Percentiles rank a stretch among this genome's conserved stretches.
These are phyloP conservation scores for Kodamaea leandrae DNA, from an alignment of 805 yeast species.

Conservation along the genomic window DNA sequence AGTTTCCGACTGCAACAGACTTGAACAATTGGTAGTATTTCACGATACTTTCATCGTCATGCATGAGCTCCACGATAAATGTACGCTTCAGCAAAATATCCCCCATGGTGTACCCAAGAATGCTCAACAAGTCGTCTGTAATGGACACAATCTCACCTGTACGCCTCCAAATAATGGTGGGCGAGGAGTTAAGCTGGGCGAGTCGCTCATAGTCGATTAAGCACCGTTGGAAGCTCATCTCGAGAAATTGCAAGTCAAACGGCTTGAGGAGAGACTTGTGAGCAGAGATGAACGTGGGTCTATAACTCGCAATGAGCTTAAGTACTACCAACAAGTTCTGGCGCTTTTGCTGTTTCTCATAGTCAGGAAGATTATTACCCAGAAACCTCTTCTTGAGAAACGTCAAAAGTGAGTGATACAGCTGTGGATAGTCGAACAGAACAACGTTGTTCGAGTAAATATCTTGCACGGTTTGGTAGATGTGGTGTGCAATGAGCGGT, in stretches of 20 bases:
- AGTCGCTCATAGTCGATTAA: slow-evolving; percentile 45
- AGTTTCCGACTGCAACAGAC: slow-evolving; percentile 66
- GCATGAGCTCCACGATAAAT: slow-evolving; percentile 76
- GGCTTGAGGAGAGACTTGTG: slow-evolving; percentile 67
- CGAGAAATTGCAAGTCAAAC: slow-evolving; percentile 58
- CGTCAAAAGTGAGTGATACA: slow-evolving; percentile 57
- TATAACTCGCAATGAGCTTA: slow-evolving; percentile 59
- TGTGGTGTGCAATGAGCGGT: slow-evolving; percentile 55
- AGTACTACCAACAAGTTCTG: slow-evolving; percentile 42
- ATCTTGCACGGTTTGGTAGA: slow-evolving; percentile 51
- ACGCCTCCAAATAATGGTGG: slow-evolving; percentile 81
- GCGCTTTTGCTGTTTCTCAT: slow-evolving; percentile 30
- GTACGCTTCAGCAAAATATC: slow-evolving; percentile 57
- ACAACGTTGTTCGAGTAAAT: slow-evolving; percentile 45
- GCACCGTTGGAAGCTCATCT: slow-evolving; percentile 45
- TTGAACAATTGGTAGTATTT: slow-evolving; percentile 72
- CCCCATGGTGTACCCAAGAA: slow-evolving; percentile 61
- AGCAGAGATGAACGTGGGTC: slow-evolving; percentile 77
- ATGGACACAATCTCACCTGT: slow-evolving; percentile 83
- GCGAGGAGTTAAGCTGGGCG: slow-evolving; percentile 59
- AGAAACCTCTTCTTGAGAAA: slow-evolving; percentile 54
- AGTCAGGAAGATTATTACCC: slow-evolving; percentile 43
- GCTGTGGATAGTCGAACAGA: slow-evolving; percentile 60
- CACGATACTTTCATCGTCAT: slow-evolving; percentile 69
- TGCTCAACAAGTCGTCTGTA: slow-evolving; percentile 67